phyloP scores from a whole-genome alignment of 2,329 filamentous ascomycete genomes.

The Fusarium sambucinum region DNA sequence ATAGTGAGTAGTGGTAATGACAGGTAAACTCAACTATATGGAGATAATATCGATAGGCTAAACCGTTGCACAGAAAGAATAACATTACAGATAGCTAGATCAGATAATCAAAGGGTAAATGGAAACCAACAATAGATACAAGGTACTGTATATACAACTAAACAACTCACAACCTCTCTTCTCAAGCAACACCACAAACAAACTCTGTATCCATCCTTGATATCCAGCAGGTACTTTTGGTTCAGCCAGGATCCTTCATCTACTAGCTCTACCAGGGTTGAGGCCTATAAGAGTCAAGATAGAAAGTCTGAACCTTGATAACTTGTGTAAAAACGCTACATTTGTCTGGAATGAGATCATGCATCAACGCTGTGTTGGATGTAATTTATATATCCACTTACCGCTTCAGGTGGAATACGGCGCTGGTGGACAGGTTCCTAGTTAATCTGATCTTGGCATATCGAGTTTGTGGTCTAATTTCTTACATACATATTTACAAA shows the following conservation, averaged over 20 bases:
- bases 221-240: not conserved
- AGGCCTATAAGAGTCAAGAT: not conserved
- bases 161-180: not conserved
- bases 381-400: not conserved
- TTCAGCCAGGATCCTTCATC: not conserved
- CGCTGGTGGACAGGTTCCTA: not conserved
- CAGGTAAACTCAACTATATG: not conserved
- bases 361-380: not conserved
- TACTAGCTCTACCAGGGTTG: too few relatives aligned
- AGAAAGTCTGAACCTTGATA: not conserved
- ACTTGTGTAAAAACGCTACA: not conserved
- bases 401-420: not conserved
- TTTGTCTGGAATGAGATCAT: not conserved
- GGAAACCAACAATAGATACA: not conserved
- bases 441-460: not conserved
- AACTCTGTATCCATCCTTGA: not conserved
- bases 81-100: too few relatives aligned
- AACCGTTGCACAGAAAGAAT: not conserved
- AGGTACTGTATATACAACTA: not conserved
- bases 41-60: not conserved
- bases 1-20: not conserved
- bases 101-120: not conserved
- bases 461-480: not conserved
- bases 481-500: not conserved
- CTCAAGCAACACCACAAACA: not conserved